phyloP scores from a whole-genome alignment of 305 asterid genomes.

The Fraxinus greggii region DNA sequence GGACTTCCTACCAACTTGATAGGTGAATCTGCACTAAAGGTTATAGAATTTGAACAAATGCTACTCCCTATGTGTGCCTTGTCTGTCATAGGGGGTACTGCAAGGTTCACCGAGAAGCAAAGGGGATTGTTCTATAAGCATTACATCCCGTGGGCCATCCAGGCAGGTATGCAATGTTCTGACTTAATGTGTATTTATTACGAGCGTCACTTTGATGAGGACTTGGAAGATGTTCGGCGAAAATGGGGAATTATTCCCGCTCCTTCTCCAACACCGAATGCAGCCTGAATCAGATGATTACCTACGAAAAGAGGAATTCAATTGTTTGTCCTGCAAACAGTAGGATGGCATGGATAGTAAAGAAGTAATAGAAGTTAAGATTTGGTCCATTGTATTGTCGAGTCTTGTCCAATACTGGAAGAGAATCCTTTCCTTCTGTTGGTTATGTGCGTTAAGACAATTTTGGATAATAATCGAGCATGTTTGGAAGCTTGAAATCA shows the following conservation, averaged over 20 bases:
- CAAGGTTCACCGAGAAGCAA: slow-evolving; percentile 68
- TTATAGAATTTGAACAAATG: slow-evolving; percentile 93
- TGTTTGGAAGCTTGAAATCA: background rate
- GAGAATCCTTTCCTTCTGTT: background rate
- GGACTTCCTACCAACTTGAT: slow-evolving; percentile 83
- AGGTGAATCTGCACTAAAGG: slow-evolving; percentile 86
- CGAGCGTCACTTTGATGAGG: slow-evolving; percentile 79
- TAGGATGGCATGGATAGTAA: background rate
- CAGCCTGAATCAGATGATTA: slow-evolving; percentile 18
- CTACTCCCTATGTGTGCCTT: slow-evolving; percentile 88
- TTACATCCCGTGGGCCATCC: slow-evolving; percentile 91
- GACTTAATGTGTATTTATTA: slow-evolving; percentile 88
- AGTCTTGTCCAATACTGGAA: background rate
- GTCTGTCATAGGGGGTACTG: slow-evolving; percentile 83
- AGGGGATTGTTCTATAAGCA: slow-evolving; percentile 76
- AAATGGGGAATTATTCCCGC: slow-evolving; percentile 80
- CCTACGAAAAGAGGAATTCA: background rate
- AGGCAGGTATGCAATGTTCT: slow-evolving; percentile 65
- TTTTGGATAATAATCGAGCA: background rate
- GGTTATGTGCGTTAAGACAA: background rate
- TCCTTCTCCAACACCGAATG: slow-evolving; percentile 43
- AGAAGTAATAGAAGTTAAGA: background rate
- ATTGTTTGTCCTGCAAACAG: background rate
- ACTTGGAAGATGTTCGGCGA: slow-evolving; percentile 75
- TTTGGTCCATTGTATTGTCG: background rate